Conservation (phyloP, 768 basidiomycete genomes). For the Lentinula sp. region DNA sequence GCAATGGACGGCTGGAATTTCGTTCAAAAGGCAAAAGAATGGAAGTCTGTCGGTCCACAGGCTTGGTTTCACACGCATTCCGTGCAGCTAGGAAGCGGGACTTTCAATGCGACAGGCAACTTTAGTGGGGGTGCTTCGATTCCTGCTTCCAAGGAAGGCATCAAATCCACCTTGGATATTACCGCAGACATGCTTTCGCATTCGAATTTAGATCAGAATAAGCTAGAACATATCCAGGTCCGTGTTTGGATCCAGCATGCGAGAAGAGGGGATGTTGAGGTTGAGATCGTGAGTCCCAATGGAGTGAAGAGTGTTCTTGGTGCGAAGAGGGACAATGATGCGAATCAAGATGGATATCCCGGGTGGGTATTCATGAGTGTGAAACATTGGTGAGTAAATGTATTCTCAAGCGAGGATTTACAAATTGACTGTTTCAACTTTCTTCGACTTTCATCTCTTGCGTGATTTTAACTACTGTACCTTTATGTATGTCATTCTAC, state of each 20-base stretch:
- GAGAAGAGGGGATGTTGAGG: slow-evolving; percentile 87
- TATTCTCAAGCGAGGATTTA: neutral
- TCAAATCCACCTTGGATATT: slow-evolving; percentile 20
- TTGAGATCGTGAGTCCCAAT: slow-evolving; percentile 79
- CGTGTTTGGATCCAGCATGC: slow-evolving; percentile 91
- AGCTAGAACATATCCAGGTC: slow-evolving; percentile 87
- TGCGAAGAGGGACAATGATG: slow-evolving; percentile 60
- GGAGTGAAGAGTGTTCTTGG: slow-evolving; percentile 85
- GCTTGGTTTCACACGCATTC: slow-evolving; percentile 79
- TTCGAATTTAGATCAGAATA: slow-evolving; percentile 66
- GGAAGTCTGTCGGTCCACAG: slow-evolving; percentile 91
- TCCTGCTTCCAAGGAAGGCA: slow-evolving; percentile 17
- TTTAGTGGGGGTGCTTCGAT: slow-evolving; percentile 68
- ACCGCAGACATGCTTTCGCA: slow-evolving; percentile 59
- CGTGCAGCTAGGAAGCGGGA: slow-evolving; percentile 58
- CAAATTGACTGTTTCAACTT: neutral
- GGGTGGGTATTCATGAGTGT: slow-evolving; percentile 99
- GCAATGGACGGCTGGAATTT: slow-evolving; percentile 78
- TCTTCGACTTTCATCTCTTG: too few relatives aligned
- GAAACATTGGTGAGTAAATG: slow-evolving; percentile 80
- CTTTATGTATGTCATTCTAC: slow-evolving; percentile 9
- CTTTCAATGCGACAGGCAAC: slow-evolving; percentile 43
- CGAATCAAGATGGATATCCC: slow-evolving; percentile 62
- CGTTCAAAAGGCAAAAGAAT: slow-evolving; percentile 73
- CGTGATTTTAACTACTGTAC: too few relatives aligned